These are phyloP conservation scores for Zygosaccharomyces sapae DNA, from an alignment of 1,139 yeast species.

Conservation along the genomic window DNA sequence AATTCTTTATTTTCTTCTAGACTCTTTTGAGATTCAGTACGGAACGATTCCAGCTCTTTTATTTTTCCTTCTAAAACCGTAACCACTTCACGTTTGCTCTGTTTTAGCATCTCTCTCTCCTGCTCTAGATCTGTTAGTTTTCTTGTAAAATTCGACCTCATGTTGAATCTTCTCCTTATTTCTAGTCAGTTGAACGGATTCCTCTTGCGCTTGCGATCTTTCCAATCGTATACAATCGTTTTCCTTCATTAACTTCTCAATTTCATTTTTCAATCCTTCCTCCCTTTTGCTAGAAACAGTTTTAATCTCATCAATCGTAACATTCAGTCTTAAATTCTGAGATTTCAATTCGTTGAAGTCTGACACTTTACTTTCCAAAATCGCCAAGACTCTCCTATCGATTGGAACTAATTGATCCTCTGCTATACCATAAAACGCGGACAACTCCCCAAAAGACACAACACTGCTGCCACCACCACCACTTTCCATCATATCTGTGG, in stretches of 20 bases:
- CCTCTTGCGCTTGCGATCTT: conserved; percentile 32
- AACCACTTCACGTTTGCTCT: conserved; percentile 17
- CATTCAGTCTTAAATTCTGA: conserved; percentile 19
- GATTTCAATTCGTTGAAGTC: conserved; percentile 14
- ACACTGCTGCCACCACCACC: not conserved
- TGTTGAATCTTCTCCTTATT: conserved; percentile 33
- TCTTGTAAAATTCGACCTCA: conserved; percentile 42
- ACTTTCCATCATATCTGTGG: too few relatives aligned
- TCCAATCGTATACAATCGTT: conserved; percentile 39
- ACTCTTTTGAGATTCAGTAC: conserved; percentile 8
- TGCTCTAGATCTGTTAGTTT: conserved; percentile 49
- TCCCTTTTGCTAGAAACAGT: conserved; percentile 40
- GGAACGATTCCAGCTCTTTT: conserved; percentile 12
- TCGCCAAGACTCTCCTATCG: conserved; percentile 3
- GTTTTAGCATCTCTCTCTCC: conserved; percentile 46
- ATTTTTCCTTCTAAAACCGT: conserved; percentile 35
- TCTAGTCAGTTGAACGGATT: conserved; percentile 32
- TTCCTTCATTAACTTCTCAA: conserved; percentile 43
- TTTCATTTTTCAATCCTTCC: conserved; percentile 41
- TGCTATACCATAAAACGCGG: conserved; percentile 12
- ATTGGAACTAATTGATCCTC: conserved; percentile 4
- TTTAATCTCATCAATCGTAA: conserved; percentile 51
- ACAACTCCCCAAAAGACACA: conserved; percentile 2
- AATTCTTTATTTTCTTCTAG: conserved; percentile 10
- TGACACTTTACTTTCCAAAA: conserved; percentile 6